Evolutionary conservation across 78 protist species (phyloP).

Genomic region (Cavenderia fasciculata): DNA sequence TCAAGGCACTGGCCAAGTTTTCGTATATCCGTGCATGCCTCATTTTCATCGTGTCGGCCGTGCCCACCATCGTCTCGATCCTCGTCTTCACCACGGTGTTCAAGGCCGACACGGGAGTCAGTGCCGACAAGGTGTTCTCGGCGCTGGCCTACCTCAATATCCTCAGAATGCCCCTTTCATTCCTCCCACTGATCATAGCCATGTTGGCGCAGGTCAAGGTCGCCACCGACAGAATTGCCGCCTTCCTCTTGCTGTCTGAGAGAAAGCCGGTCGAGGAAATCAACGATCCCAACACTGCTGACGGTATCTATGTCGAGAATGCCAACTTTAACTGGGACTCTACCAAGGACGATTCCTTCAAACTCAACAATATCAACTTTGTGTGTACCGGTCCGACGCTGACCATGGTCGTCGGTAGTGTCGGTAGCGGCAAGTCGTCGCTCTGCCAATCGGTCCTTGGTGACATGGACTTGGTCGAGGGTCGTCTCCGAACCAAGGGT

Average conservation of each 20-base stretch:
- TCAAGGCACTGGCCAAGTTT: not conserved
- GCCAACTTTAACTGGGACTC: conserved; percentile 32
- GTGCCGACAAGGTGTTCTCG: conserved; percentile 84
- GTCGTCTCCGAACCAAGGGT: conserved; percentile 34
- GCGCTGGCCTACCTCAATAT: conserved; percentile 85
- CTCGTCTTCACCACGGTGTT: conserved; percentile 15
- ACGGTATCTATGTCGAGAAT: conserved; percentile 34
- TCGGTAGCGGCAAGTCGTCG: conserved; percentile 94
- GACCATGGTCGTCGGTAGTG: conserved; percentile 84
- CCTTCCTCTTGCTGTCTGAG: conserved; percentile 33
- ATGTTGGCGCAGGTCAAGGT: conserved; percentile 72
- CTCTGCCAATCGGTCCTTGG: conserved; percentile 83
- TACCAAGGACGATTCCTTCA: conserved; percentile 5
- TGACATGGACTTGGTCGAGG: conserved; percentile 52
- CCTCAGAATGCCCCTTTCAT: conserved; percentile 85
- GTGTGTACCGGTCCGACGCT: not conserved
- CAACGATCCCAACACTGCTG: not conserved
- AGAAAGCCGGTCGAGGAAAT: not conserved
- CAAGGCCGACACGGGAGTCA: conserved; percentile 9
- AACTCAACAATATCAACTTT: not conserved
- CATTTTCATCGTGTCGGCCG: conserved; percentile 3
- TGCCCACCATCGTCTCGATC: conserved; percentile 43
- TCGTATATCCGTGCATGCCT: conserved; percentile 2
- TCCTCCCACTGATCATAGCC: conserved; percentile 78
- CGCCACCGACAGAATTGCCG: conserved; percentile 64